Conservation (phyloP, 2,329 filamentous ascomycete genomes). For the Coniochaeta sp. region DNA sequence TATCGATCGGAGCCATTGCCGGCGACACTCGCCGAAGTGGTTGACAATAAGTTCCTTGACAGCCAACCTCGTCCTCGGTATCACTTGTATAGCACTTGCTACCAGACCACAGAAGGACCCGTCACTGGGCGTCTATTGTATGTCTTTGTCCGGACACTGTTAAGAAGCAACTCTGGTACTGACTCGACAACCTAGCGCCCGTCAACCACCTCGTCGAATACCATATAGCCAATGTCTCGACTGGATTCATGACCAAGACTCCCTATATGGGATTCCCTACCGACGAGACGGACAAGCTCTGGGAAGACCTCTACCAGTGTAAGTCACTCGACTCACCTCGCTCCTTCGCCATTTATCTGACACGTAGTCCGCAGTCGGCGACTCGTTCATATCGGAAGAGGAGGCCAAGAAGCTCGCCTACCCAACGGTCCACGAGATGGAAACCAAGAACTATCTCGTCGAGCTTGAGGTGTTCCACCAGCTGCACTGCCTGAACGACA, state of each 20-base stretch:
- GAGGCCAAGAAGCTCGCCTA: not conserved
- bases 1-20: not conserved
- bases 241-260: constrained; percentile 3
- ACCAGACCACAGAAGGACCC: no score
- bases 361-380: not conserved
- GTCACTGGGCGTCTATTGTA: no score
- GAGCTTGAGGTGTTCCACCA: not conserved
- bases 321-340: not conserved
- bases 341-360: not conserved
- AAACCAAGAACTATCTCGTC: not conserved
- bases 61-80: not conserved
- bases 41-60: not conserved
- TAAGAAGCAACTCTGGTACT: no score
- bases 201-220: not conserved
- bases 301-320: constrained; percentile 4
- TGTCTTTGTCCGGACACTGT: no score
- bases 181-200: not conserved
- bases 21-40: not conserved
- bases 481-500: constrained; percentile 2
- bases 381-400: not conserved
- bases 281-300: not conserved
- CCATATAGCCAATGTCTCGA: not conserved
- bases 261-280: constrained; percentile 1
- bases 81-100: not conserved
- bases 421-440: not conserved